Conservation (phyloP, 108 stramenopile species). For the Cyclotella choctawhatcheeana region DNA sequence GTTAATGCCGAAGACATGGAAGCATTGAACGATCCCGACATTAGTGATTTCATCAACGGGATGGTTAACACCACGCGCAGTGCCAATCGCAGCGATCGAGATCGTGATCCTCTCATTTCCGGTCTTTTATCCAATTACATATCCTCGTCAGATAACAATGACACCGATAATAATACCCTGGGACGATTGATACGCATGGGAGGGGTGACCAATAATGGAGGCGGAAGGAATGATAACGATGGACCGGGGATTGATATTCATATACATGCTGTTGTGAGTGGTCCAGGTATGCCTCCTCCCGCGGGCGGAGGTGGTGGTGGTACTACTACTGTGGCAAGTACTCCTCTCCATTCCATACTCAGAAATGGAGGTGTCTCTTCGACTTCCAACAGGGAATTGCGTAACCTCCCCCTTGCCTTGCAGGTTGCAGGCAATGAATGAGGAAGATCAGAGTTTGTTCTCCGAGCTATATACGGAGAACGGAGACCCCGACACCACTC, state of each 20-base stretch:
- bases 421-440: conserved; percentile 58
- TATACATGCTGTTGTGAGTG: conserved; percentile 89
- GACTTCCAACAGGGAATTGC: background rate
- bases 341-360: conserved; percentile 12
- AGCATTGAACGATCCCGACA: conserved; percentile 63
- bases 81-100: conserved; percentile 32
- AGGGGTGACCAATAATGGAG: conserved; percentile 22
- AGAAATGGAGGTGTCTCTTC: conserved; percentile 8
- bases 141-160: conserved; percentile 13
- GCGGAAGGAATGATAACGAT: conserved; percentile 23
- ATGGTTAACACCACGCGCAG: conserved; percentile 80
- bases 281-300: conserved; percentile 55
- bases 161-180: conserved; percentile 12
- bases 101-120: conserved; percentile 36
- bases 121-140: conserved; percentile 45
- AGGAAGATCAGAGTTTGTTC: conserved; percentile 68
- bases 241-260: conserved; percentile 89
- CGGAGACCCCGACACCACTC: conserved; percentile 73
- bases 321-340: conserved; percentile 32
- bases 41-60: conserved; percentile 79
- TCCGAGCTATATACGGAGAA: conserved; percentile 85
- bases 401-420: conserved; percentile 3
- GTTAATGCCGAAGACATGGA: no score
- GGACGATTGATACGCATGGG: conserved; percentile 46
- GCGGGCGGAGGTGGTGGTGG: conserved; percentile 43